These are phyloP conservation scores for Aphanomyces invadans DNA, from an alignment of 352 stramenopile genomes.

Conservation along the genomic window DNA sequence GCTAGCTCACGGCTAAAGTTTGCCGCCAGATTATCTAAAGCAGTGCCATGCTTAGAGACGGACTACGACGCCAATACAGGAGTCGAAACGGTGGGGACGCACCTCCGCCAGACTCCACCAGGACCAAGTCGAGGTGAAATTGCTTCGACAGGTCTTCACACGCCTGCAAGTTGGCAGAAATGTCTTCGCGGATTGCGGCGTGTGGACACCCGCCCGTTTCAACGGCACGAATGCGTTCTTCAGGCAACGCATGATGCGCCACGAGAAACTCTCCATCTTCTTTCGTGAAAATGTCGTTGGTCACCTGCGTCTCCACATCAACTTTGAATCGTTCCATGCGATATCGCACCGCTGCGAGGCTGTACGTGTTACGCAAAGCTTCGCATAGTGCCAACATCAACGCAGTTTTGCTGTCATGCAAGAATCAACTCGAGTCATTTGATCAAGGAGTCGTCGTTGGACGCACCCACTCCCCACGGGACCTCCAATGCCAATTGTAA, in stretches of 20 bases:
- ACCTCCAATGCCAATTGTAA: slow-evolving; percentile 95
- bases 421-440: neutral
- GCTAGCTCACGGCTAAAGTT: slow-evolving; percentile 97
- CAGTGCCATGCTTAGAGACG: too few species aligned
- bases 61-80: too few species aligned
- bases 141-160: slow-evolving; percentile 92
- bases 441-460: too few species aligned
- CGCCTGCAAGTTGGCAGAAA: slow-evolving; percentile 94
- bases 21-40: slow-evolving; percentile 96
- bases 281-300: slow-evolving; percentile 99
- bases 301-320: slow-evolving; percentile 58
- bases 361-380: slow-evolving; percentile 70
- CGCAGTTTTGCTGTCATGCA: slow-evolving; percentile 83
- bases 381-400: slow-evolving; percentile 91
- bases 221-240: slow-evolving; percentile 90
- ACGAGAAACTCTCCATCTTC: slow-evolving; percentile 98
- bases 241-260: slow-evolving; percentile 83
- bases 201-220: slow-evolving; percentile 98
- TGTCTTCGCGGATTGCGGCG: slow-evolving; percentile 95
- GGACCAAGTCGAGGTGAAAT: slow-evolving; percentile 77
- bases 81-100: slow-evolving; percentile 8
- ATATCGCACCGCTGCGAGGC: slow-evolving; percentile 56
- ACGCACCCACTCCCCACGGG: slow-evolving; percentile 85
- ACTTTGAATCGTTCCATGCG: neutral
- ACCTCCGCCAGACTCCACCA: slow-evolving; percentile 87